Conservation (phyloP, 208 protist species). For the Acanthamoeba lenticulata region DNA sequence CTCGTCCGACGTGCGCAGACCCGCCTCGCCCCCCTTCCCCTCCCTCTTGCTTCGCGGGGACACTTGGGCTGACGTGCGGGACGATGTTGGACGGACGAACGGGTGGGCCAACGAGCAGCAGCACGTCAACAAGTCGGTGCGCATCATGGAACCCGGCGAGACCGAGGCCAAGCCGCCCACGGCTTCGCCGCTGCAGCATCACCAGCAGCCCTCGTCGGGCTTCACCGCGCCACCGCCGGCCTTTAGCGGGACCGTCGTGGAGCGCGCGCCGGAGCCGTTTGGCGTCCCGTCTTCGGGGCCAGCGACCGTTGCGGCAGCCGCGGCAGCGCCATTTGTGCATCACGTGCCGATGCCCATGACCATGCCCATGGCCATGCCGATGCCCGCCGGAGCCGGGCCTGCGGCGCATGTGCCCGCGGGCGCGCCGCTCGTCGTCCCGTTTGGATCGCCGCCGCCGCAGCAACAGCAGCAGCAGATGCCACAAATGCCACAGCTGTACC, state of each 20-base stretch:
- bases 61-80: too few species aligned
- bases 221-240: background rate
- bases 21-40: too few species aligned
- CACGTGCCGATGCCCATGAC: background rate
- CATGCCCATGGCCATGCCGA: background rate
- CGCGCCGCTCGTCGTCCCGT: background rate
- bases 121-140: conserved; percentile 30
- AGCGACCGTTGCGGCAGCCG: background rate
- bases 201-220: background rate
- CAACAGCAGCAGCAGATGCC: background rate
- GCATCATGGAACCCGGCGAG: conserved; percentile 11
- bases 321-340: too few species aligned
- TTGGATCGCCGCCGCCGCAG: background rate
- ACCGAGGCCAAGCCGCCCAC: background rate
- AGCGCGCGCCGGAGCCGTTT: background rate
- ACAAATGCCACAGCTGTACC: background rate
- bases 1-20: background rate
- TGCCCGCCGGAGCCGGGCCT: background rate
- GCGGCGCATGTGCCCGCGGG: background rate
- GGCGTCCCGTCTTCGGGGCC: background rate
- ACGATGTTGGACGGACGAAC: too few species aligned
- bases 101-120: too few species aligned
- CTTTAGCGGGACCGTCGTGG: background rate
- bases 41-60: background rate
- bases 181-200: background rate